Base-by-base conservation (phyloP, 2,329 filamentous ascomycete species). In the Balansia obtecta region DNA sequence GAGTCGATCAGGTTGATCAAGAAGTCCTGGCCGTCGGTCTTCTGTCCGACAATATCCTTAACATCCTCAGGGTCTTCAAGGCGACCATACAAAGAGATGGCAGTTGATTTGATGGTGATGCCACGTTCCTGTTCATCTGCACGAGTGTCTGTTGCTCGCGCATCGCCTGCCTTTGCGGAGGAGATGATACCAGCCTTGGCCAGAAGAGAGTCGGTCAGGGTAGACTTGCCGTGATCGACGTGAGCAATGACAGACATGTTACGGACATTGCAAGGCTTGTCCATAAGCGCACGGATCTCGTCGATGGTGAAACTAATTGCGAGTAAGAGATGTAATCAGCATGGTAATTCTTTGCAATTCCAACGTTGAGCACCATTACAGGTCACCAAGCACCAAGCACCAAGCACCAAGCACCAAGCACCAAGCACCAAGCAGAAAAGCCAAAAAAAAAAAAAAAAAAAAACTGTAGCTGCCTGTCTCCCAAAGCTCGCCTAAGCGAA, bases 181-280 rank as follows among this genome's bases (percentile, higher is more conserved):
- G 93, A 97, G 71, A 98, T 96, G 70, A 98, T 98, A 91, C 93
- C 93, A 68, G 91, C 91, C 78, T 94, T 93, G 78, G 95, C 89
- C 70, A 98, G 86, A 61, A 98, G 88, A 65, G 93, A 97, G 77
- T 98, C 93, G 83, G 91, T 96, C 67, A 98, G 83, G 71, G 93
- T 98, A 65, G 93, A 98, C 78, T 98, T 98, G 80, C 93, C 93
- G 83, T 98, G 93, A 76, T 98, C 93, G 84, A 98, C 90, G 80
- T 98, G 93, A 73, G 93, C 93, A 88, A 97, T 97, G 73, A 98
- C 93, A 78, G 89, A 96, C 91, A 96, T 97, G 84, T 97, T 97
- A 74, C 80, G 78, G 71, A 84, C 80, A 72, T 85, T 84, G 69
- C 71, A 77, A 63, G 86, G 83, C 75, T 84, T 83, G 82, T 88